Conservation (phyloP, 1,284 basidiomycete genomes). For the Coniophora puteana region DNA sequence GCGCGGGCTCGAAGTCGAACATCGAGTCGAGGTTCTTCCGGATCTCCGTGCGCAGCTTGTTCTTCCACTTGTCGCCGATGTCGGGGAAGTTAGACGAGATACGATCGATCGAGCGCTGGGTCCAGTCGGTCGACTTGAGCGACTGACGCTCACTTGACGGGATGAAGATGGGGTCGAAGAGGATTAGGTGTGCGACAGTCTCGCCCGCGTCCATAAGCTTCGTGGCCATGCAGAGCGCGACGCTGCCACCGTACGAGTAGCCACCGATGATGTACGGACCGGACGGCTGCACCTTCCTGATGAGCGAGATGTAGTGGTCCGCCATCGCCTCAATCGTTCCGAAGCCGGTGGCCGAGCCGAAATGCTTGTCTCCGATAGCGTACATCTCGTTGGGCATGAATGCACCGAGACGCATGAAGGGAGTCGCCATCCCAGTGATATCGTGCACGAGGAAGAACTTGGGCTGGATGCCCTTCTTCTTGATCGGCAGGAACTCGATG, state of each 20-base stretch:
- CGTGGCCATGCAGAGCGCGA: constrained; percentile 24
- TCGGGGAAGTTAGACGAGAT: constrained; percentile 27
- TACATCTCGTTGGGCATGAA: constrained; percentile 31
- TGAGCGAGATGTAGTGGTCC: constrained; percentile 26
- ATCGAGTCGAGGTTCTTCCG: constrained; percentile 26
- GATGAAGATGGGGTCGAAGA: constrained; percentile 27
- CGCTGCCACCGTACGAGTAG: constrained; percentile 26
- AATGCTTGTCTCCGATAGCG: constrained; percentile 26
- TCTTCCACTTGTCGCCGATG: constrained; percentile 27
- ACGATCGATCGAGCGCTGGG: constrained; percentile 23
- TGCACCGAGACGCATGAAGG: constrained; percentile 27
- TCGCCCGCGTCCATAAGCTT: constrained; percentile 21
- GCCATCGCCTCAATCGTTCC: constrained; percentile 24
- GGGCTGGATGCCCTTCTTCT: constrained; percentile 26
- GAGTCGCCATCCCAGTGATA: constrained; percentile 27
- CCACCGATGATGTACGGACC: constrained; percentile 23
- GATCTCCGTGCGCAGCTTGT: constrained; percentile 22
- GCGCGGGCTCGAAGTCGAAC: constrained; percentile 25
- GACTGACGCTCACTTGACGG: constrained; percentile 21
- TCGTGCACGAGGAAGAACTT: constrained; percentile 26
- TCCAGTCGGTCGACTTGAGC: constrained; percentile 27
- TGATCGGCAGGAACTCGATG: constrained; percentile 26
- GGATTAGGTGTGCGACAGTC: constrained; percentile 19
- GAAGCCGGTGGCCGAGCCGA: constrained; percentile 25
- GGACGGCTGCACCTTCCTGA: constrained; percentile 19